These are phyloP conservation scores for Astragalus membranaceus DNA, from an alignment of 306 rosid species.

Conservation along the genomic window DNA sequence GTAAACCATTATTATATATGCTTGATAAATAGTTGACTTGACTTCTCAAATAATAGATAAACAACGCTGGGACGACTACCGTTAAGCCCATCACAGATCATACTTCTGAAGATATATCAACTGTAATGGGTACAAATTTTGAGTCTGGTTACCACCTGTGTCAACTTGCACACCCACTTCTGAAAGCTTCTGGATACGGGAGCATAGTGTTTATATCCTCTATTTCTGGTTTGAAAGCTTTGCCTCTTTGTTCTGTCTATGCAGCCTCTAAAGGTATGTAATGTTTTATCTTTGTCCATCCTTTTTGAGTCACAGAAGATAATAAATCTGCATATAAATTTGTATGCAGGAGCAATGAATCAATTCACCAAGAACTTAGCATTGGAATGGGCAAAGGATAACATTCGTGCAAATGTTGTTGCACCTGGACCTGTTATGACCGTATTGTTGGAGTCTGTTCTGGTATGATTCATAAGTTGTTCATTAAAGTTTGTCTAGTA, in stretches of 20 bases:
- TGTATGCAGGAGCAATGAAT: slow-evolving; percentile 46
- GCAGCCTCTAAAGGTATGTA: slow-evolving; percentile 57
- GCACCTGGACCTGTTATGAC: slow-evolving; percentile 46
- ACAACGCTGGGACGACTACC: slow-evolving; percentile 22
- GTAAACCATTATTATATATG: too few species aligned
- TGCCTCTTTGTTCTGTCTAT: slow-evolving; percentile 34
- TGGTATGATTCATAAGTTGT: background rate
- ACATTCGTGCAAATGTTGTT: slow-evolving; percentile 45
- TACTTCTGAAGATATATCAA: slow-evolving; percentile 15
- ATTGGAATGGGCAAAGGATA: slow-evolving; percentile 71
- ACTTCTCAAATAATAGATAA: background rate
- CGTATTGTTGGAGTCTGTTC: background rate
- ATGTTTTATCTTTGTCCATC: too few species aligned
- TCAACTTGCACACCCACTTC: slow-evolving; percentile 36
- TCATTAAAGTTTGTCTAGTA: background rate
- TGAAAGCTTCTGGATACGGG: slow-evolving; percentile 27
- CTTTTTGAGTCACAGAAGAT: background rate
- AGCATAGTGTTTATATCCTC: slow-evolving; percentile 32
- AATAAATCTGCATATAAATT: background rate
- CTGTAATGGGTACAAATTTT: slow-evolving; percentile 23
- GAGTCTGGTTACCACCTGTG: slow-evolving; percentile 26
- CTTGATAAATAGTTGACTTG: too few species aligned
- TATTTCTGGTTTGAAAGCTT: slow-evolving; percentile 13
- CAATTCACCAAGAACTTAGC: slow-evolving; percentile 52
- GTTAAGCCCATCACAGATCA: background rate